A percentile compares a stretch with the other conserved stretches of the same genome.
phyloP scores from a whole-genome alignment of 202 grass and related monocot genomes.

The Digitaria exilis region DNA sequence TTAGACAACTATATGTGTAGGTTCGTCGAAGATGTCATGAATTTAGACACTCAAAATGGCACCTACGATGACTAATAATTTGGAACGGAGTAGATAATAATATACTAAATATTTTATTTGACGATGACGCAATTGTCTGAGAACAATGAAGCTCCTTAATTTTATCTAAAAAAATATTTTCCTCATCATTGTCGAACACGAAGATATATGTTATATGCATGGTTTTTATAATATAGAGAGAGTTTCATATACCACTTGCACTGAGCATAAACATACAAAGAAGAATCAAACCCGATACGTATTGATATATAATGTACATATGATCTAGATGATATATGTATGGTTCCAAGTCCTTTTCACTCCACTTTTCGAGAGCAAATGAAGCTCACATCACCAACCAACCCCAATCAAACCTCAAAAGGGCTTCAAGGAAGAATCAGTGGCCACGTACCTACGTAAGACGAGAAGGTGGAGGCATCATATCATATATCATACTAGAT shows the following conservation, averaged over 20 bases:
- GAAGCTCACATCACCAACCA: conserved; percentile 33
- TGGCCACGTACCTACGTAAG: conserved; percentile 39
- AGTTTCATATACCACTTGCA: background rate
- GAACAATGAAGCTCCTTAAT: too few species aligned
- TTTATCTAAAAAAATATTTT: too few species aligned
- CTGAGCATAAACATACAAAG: background rate
- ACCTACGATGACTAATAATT: too few species aligned
- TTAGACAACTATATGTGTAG: too few species aligned
- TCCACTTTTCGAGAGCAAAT: conserved; percentile 13
- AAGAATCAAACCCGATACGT: background rate
- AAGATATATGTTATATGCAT: too few species aligned
- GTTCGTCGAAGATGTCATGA: too few species aligned
- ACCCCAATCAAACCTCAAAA: conserved; percentile 29
- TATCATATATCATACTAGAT: background rate
- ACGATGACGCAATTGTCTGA: too few species aligned
- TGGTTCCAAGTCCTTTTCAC: background rate
- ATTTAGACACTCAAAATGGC: too few species aligned
- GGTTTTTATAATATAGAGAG: too few species aligned
- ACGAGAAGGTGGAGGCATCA: background rate
- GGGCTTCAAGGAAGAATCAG: background rate
- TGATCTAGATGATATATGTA: background rate
- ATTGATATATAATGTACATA: background rate
- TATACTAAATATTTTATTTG: too few species aligned
- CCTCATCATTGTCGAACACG: too few species aligned
- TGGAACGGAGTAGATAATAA: too few species aligned